Base-by-base conservation (phyloP, 169 alveolate genomes). In the Plasmodium vivax region DNA sequence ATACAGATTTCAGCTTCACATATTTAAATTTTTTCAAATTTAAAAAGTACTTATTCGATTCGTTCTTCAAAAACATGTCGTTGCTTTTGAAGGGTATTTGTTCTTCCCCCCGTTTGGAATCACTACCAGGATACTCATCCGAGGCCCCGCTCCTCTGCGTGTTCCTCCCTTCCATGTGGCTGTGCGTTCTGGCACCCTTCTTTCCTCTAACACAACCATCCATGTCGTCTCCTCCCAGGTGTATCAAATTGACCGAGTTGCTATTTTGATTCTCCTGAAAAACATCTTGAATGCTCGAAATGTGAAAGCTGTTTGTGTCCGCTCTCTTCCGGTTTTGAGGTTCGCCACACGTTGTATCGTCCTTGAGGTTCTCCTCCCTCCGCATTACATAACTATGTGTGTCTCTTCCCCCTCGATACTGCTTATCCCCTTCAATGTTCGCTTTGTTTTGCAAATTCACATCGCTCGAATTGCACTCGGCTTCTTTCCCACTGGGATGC, bases 1-100 rank as follows among this genome's bases (percentile, higher is more conserved):
- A 93, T 36, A 92, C 92, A n/a, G 96, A 94, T 62, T 96, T 96
- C 45, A 92, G 93, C 43, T 94, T 93, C 27, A 94, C 90, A 85
- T 96, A 94, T 56, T 94, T 94, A 74, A 95, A 81, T 68, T 81
- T 90, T 90, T 71, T 79, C 23, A 90, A 81, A 43, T 90, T 77
- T 16, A 87, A 75, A 87, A 87, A 87, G 45, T 87, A 87, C 71
- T 87, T 87, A 30, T 77, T 58, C 38, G 62, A 73, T 36, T 16
- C 47, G 54, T 84, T 72, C 74, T 72, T 84, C 58, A 68, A 41
- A 84, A 84, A 68, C 19, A 14, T 45, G 10, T 23, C 51, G 16
- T 51, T 58, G 34, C 30, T 23, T 58, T 82, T 23, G 19, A 82
- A 58, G 7, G 68, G 51, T 5, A 23, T 23, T 43, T 80, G 12